Evolutionary conservation across 2,329 filamentous ascomycete genomes (phyloP).

Genomic region (Ceratocystis ficicola): DNA sequence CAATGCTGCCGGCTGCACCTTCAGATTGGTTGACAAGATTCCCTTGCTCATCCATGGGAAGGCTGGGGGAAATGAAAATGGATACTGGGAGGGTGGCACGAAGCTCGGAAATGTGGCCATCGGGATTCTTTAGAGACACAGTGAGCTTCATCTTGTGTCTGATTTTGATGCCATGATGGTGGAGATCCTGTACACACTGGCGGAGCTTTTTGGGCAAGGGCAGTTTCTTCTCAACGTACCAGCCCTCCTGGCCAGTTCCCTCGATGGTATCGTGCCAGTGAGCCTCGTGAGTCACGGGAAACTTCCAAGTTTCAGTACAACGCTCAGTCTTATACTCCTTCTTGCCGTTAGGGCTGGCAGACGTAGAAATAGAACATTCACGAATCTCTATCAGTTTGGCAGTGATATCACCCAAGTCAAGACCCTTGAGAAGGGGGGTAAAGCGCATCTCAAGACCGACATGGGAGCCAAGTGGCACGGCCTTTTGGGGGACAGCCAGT

Average conservation of each 20-base stretch:
- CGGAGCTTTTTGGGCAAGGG: conserved; percentile 71
- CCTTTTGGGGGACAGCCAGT: conserved; percentile 84
- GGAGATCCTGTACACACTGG: conserved; percentile 78
- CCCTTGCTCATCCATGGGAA: conserved; percentile 78
- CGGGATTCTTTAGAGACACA: conserved; percentile 83
- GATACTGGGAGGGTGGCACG: conserved; percentile 82
- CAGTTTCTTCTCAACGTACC: conserved; percentile 47
- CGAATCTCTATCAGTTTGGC: conserved; percentile 70
- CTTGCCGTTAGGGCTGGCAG: conserved; percentile 33
- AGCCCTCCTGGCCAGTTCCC: conserved; percentile 55
- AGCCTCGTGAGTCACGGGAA: conserved; percentile 43
- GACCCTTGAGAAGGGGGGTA: conserved; percentile 75
- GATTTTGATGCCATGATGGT: conserved; percentile 79
- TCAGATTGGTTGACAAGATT: conserved; percentile 54
- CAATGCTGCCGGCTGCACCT: conserved; percentile 28
- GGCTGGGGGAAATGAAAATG: conserved; percentile 89
- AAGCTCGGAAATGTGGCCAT: conserved; percentile 82
- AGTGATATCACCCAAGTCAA: conserved; percentile 71
- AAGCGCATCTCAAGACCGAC: conserved; percentile 77
- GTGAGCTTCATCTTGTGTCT: conserved; percentile 87
- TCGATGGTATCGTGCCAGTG: conserved; percentile 60
- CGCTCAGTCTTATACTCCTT: conserved; percentile 52
- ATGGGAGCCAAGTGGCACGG: conserved; percentile 81
- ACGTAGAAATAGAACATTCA: conserved; percentile 47
- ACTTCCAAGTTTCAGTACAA: conserved; percentile 49